Percentiles rank a stretch among this genome's conserved stretches.
These are phyloP conservation scores for Cystobasidium slooffiae DNA, from an alignment of 1,284 basidiomycete genomes.

Conservation along the genomic window DNA sequence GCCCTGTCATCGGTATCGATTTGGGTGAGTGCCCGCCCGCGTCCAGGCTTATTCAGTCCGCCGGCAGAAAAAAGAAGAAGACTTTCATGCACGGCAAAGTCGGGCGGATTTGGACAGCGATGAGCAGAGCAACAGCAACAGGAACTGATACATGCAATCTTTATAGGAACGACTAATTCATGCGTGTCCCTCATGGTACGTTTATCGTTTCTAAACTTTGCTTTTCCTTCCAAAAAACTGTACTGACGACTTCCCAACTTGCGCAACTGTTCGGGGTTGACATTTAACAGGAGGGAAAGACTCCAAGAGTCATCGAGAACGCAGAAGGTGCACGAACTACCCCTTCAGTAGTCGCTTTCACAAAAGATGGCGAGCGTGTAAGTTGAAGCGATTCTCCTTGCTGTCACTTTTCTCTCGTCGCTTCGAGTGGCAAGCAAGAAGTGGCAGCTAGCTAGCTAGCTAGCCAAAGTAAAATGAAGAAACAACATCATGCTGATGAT, in stretches of 20 bases:
- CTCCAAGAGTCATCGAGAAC: constrained; percentile 94
- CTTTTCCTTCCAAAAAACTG: neutral
- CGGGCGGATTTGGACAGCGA: neutral
- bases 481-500: neutral
- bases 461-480: too few species aligned
- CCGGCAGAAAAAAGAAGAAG: neutral
- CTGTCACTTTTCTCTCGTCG: too few species aligned
- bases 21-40: neutral
- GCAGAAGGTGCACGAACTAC: constrained; percentile 96
- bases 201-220: neutral
- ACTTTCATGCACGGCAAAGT: neutral
- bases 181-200: constrained; percentile 40
- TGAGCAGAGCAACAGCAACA: neutral
- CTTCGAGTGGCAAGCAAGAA: too few species aligned
- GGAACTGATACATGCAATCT: neutral
- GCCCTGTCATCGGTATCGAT: constrained; percentile 47
- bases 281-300: constrained; percentile 88
- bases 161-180: constrained; percentile 41
- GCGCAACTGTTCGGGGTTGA: neutral
- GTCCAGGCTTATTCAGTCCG: neutral
- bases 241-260: constrained; percentile 6
- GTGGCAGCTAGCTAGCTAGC: too few species aligned
- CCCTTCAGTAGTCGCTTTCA: constrained; percentile 97
- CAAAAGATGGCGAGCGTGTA: constrained; percentile 68
- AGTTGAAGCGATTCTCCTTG: neutral